These are phyloP conservation scores for Eutypella sp. DNA, from an alignment of 2,329 filamentous ascomycete genomes.

Conservation along the genomic window DNA sequence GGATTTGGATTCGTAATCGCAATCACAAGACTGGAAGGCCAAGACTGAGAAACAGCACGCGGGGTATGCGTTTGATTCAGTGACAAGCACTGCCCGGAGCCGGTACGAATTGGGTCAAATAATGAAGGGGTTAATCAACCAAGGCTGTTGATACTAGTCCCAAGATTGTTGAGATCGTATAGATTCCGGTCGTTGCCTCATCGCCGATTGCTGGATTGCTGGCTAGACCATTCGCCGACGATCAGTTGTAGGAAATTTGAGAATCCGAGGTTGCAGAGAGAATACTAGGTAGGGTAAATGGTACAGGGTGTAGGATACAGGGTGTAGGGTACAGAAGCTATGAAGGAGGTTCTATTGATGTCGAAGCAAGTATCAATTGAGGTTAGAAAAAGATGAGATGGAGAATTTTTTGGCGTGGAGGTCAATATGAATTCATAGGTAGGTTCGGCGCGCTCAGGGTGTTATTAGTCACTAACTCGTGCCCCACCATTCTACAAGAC, in stretches of 20 bases:
- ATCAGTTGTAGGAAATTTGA: background rate
- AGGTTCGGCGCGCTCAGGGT: conserved; percentile 14
- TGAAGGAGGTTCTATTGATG: background rate
- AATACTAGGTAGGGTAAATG: background rate
- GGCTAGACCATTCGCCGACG: too few relatives aligned
- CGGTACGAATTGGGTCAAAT: too few relatives aligned
- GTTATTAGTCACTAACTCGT: conserved; percentile 21
- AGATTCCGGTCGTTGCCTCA: background rate
- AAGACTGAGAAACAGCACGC: background rate
- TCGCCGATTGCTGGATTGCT: background rate
- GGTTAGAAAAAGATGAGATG: background rate
- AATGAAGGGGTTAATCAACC: background rate
- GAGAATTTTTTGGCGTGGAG: background rate
- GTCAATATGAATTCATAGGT: background rate
- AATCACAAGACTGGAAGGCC: background rate
- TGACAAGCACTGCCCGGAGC: too few relatives aligned
- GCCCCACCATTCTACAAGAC: conserved; percentile 21
- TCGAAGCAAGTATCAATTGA: background rate
- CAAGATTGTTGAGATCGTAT: background rate
- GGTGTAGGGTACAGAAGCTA: background rate
- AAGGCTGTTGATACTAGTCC: background rate
- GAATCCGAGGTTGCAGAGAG: background rate
- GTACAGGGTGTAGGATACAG: background rate
- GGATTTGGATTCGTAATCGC: background rate
- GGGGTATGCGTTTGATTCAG: background rate